Percentiles rank a stretch among this genome's conserved stretches.
Conservation (phyloP, 2,329 filamentous ascomycete genomes). For the Colletotrichum shisoi region DNA sequence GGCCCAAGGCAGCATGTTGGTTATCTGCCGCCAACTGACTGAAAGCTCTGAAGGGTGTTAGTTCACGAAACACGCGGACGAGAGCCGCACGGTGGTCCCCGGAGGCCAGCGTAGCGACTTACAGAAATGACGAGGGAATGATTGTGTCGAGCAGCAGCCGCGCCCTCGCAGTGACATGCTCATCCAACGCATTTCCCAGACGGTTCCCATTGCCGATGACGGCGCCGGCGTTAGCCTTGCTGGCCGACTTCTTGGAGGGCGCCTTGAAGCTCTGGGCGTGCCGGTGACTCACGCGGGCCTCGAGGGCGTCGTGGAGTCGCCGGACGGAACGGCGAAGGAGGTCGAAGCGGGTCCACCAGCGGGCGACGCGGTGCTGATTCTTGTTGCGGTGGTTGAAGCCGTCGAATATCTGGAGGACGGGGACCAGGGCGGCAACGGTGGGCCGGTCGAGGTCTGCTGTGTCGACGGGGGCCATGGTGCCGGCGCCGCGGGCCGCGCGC, state of each 20-base stretch:
- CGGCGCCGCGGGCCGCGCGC: not conserved
- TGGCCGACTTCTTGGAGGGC: not conserved
- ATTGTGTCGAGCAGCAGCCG: conserved; percentile 46
- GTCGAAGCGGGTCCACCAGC: conserved; percentile 81
- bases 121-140: conserved; percentile 51
- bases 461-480: not conserved
- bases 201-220: not conserved
- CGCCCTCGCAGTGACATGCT: conserved; percentile 14
- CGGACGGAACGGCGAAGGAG: conserved; percentile 73
- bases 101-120: conserved; percentile 38
- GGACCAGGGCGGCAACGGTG: conserved; percentile 45
- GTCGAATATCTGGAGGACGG: conserved; percentile 66
- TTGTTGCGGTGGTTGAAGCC: conserved; percentile 83
- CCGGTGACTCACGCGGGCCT: conserved; percentile 34
- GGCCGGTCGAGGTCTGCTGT: not conserved
- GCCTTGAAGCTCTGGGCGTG: conserved; percentile 30
- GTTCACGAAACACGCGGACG: not conserved
- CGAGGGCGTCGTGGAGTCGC: conserved; percentile 57
- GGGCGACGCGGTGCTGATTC: conserved; percentile 83
- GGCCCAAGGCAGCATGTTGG: conserved; percentile 75
- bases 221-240: not conserved
- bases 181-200: conserved; percentile 5
- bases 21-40: conserved; percentile 74
- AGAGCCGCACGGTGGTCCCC: not conserved
- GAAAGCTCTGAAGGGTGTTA: conserved; percentile 61